Evolutionary conservation across 2,329 filamentous ascomycete genomes (phyloP).

Genomic region (Fusarium miscanthi): DNA sequence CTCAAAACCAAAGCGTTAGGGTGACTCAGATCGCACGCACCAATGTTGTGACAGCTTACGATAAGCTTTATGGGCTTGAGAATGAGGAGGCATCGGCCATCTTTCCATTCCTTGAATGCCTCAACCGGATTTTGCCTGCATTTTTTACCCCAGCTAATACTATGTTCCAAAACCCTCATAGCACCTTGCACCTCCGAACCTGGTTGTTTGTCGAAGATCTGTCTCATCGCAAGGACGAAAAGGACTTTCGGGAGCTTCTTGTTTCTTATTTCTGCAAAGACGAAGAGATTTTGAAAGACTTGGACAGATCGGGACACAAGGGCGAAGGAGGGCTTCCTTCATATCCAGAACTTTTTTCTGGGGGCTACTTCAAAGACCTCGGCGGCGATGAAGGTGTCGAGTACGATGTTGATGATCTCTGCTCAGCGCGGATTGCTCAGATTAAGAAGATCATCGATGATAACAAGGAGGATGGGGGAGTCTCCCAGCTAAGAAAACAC

Average conservation of each 20-base stretch:
- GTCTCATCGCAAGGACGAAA: conserved; percentile 9
- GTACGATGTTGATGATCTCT: conserved; percentile 34
- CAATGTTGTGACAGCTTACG: conserved; percentile 52
- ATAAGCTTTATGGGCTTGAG: conserved; percentile 40
- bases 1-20: conserved; percentile 2
- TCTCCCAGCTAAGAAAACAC: conserved; percentile 22
- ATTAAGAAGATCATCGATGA: conserved; percentile 23
- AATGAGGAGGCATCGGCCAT: conserved; percentile 17
- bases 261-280: conserved; percentile 48
- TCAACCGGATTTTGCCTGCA: conserved; percentile 48
- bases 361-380: conserved; percentile 45
- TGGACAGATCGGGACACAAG: not conserved
- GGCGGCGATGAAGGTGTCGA: conserved; percentile 22
- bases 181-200: conserved; percentile 54
- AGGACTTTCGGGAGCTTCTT: conserved; percentile 35
- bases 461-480: conserved; percentile 9
- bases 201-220: conserved; percentile 49
- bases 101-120: conserved; percentile 45
- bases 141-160: conserved; percentile 42
- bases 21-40: conserved; percentile 44
- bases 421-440: conserved; percentile 38
- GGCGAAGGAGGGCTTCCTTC: not conserved
- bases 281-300: not conserved
- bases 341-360: conserved; percentile 22
- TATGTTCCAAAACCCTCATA: conserved; percentile 26